Evolutionary conservation across 805 yeast species (phyloP), one percentile per base, ranked within the genome.

Genomic region (Suhomyces kilbournensis): DNA sequence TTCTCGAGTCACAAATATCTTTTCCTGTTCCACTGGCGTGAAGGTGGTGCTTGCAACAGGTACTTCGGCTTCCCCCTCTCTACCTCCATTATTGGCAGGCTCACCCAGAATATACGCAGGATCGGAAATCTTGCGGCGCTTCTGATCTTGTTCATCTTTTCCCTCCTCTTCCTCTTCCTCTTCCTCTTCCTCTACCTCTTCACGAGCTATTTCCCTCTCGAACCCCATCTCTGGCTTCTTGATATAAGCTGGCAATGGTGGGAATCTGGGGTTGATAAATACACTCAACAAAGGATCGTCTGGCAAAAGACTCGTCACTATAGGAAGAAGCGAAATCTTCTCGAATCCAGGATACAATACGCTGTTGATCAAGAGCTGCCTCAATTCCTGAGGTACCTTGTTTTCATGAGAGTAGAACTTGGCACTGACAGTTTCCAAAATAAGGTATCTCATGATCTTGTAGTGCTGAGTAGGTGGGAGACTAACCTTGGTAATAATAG

Each of bases 181-280:
- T 5, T 48, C 54, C 14, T 48, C 54, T 12, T 56, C 55, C 6
- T 46, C 54, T 42, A 39, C 32, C 7, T 15, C 32, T 4, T 15
- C 47, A 7, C n/a, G 15, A 7, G 28, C 17, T 6, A 32, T n/a
- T 32, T 32, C 35, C 15, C 6, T n/a, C 17, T 32, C 35, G 39
- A 48, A 7, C 8, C 28, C 20, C 39, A 19, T 20, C 38, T 46
- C 40, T 50, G 53, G 4, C 34, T 49, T 64, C 53, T 56, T 62
- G 40, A 60, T 56, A 38, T 55, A 67, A 12, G 57, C 55, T 5
- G 74, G 72, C 47, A 71, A 60, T 7, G 74, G 75, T 3, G 97
- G 96, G 59, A 90, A 80, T 60, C 94, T 76, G 42, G 97, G 96
- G 60, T 87, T 86, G 50, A 82, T 78, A 59, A 89, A 74, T 1